Evolutionary conservation across 176 grass and related monocot genomes (phyloP), one percentile per base, ranked within the genome.

Genomic region (Rhipidocladum racemiflorum): DNA sequence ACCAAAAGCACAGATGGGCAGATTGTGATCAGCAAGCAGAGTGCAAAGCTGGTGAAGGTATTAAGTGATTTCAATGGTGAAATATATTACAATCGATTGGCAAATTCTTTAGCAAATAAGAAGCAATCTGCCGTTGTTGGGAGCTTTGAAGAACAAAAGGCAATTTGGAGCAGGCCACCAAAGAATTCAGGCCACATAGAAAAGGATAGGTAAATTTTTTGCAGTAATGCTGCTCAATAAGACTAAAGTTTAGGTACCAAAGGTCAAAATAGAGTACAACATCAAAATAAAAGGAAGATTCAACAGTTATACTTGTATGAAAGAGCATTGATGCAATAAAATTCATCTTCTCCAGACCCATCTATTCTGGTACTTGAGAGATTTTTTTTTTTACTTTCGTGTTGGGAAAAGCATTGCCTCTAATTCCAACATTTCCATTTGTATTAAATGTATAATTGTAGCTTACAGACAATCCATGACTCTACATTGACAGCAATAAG

Each of bases 101-200:
- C 87, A 76, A 85, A 71, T 63, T 82, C 76, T 48, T 87, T 94
- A 82, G 69, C 54, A 72, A 81, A 76, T 29, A 56, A 61, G 78
- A 84, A 45, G 73, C 87, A 91, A 40, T 89, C 87, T 17, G 89
- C 89, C 4, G 48, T 91, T 66, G 61, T 94, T 87, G 92, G 72
- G 56, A 94, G 81, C 68, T 94, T 91, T 30, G 84, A 89, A 82
- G 89, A 87, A 79, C 92, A 91, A 77, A 94, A 75, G 56, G 65
- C 81, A 43, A 77, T 84, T 30, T 91, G 88, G 88, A 94, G 64
- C 38, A 81, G 32, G 23, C 57, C 57, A 0, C 39, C 65, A 55
- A 70, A 81, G 32, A 85, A 28, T 76, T 76, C 45, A 25, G 45
- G 45, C 12, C 3, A 85, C 56, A 64, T 45, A 64, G 5, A 70